Evolutionary conservation across 768 basidiomycete genomes (phyloP), one percentile per base, ranked within the genome.

Genomic region (Amanita muscaria): DNA sequence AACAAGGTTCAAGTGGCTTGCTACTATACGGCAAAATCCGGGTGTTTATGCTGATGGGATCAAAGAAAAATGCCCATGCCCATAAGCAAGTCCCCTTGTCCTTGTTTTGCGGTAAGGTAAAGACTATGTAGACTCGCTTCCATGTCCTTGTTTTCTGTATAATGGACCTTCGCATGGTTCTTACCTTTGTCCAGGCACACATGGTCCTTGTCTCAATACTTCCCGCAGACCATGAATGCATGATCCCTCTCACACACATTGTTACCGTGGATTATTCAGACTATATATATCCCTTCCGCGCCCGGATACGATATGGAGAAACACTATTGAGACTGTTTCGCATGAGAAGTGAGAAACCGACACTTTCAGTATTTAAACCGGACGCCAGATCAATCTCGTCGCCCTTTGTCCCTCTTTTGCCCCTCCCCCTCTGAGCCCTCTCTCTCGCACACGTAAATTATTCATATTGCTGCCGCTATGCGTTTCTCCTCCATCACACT

Each of bases 1-100:
- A 63, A 61, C 70, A 80, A 76, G 65, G 76, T 79, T 80, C 58
- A 41, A 38, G 75, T 75, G 74, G 77, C 77, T 79, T 68, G 57
- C 61, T 53, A 49, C 44, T 15, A 30, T 39, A 51, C 66, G 70
- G 66, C 22, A 51, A 35, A 25, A 46, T 4, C 69, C 72, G 68
- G n/a, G 19, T 19, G 4, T 18, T 10, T 4, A 3, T 36, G 10
- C 4, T 32, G 31, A 32, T 32, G 31, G 31, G 31, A 32, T 32
- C 31, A 32, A 32, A n/a, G 7, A 29, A 29, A 6, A 6, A 29
- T 29, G 6, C 27, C 6, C 27, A 29, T 12, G 27, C 27, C 12
- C 27, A 29, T 6, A 29, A 12, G 27, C 27, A 6, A 6, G 12
- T 6, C 27, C 27, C 12, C 12, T 29, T 29, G 27, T 29, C 7